Percentiles rank a stretch among this genome's conserved stretches.
Evolutionary conservation across 2,329 filamentous ascomycete species (phyloP).

Genomic region (Penicillium brevicompactum): DNA sequence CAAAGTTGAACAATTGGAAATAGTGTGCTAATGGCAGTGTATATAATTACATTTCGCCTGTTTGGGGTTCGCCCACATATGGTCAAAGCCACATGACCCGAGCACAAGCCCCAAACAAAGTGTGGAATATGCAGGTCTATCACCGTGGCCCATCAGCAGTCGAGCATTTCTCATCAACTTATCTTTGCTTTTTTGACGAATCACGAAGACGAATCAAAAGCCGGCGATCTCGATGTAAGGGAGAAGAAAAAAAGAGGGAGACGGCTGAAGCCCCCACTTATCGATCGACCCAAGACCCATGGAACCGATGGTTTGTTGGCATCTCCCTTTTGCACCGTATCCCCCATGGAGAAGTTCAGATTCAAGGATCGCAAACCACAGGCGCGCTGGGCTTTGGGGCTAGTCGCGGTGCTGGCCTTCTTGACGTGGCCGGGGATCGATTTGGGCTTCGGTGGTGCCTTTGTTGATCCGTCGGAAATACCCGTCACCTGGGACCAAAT

Average conservation of each 20-base stretch:
- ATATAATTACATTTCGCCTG: no score
- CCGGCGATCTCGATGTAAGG: background rate
- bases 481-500: constrained; percentile 26
- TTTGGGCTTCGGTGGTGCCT: background rate
- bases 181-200: background rate
- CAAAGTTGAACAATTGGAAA: no score
- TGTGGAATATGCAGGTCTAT: background rate
- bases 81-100: background rate
- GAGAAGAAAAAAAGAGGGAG: background rate
- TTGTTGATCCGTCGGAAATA: background rate
- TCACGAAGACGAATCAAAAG: background rate
- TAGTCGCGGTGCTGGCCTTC: background rate
- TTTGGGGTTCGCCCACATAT: background rate
- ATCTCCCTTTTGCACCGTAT: background rate
- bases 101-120: background rate
- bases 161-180: constrained; percentile 1
- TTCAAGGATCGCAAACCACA: background rate
- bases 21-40: no score
- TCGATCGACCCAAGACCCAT: background rate
- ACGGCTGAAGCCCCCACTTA: background rate
- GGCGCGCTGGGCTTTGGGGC: constrained; percentile 4
- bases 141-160: background rate
- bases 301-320: background rate
- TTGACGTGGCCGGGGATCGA: constrained; percentile 3
- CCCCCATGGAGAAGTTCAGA: background rate